phyloP scores from a whole-genome alignment of 208 protist genomes.

The Naegleria fowleri region DNA sequence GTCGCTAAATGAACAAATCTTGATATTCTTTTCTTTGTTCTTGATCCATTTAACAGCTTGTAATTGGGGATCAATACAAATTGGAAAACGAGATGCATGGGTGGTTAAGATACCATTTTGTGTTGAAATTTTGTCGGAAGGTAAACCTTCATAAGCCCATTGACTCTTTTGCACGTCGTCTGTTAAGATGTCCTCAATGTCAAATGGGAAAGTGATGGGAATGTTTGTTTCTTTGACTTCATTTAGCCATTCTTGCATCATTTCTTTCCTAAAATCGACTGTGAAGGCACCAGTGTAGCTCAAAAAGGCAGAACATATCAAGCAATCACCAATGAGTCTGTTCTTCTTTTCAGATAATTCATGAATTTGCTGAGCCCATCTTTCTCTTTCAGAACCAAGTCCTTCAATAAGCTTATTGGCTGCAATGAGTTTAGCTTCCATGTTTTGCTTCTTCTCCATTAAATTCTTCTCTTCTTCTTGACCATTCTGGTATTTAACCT shows the following conservation, averaged over 20 bases:
- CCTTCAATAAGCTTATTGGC: slow-evolving; percentile 91
- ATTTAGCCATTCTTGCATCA: slow-evolving; percentile 82
- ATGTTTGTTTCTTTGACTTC: slow-evolving; percentile 76
- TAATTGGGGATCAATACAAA: slow-evolving; percentile 98
- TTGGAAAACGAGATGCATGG: slow-evolving; percentile 83
- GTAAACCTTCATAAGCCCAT: slow-evolving; percentile 93
- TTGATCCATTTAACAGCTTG: slow-evolving; percentile 98
- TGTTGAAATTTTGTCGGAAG: slow-evolving; percentile 93
- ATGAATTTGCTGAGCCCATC: slow-evolving; percentile 89
- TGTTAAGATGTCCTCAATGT: slow-evolving; percentile 82
- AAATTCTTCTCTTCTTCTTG: slow-evolving; percentile 81
- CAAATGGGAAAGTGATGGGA: slow-evolving; percentile 76
- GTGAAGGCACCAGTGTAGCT: slow-evolving; percentile 95
- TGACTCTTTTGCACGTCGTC: slow-evolving; percentile 91
- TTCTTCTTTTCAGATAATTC: slow-evolving; percentile 68
- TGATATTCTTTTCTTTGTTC: slow-evolving; percentile 83
- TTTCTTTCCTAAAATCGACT: slow-evolving; percentile 85
- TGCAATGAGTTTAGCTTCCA: slow-evolving; percentile 87
- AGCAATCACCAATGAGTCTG: slow-evolving; percentile 92
- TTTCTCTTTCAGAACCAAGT: slow-evolving; percentile 87
- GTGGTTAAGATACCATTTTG: slow-evolving; percentile 96
- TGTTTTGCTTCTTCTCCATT: slow-evolving; percentile 78
- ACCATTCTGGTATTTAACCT: slow-evolving; percentile 71
- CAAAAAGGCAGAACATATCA: slow-evolving; percentile 90
- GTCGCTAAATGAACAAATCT: slow-evolving; percentile 89